These are phyloP conservation scores for Podospora anserina DNA, from an alignment of 495 filamentous ascomycete genomes.

Conservation along the genomic window DNA sequence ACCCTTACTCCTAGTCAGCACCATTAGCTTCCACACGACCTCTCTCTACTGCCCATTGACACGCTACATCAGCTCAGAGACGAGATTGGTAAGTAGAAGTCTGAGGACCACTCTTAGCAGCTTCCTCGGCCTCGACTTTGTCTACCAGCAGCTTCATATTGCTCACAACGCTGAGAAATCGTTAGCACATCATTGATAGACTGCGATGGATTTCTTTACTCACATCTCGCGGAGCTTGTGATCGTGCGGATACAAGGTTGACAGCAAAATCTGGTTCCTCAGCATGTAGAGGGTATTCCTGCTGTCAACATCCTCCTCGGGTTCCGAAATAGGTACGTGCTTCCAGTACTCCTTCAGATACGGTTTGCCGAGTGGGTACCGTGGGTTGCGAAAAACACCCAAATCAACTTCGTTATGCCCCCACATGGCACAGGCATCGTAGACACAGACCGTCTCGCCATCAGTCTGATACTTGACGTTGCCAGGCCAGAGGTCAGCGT, in stretches of 20 bases:
- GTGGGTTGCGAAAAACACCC: conserved; percentile 32
- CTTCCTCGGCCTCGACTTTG: conserved; percentile 15
- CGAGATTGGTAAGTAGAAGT: background rate
- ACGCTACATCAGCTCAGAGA: background rate
- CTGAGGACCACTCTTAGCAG: background rate
- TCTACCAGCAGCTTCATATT: conserved; percentile 20
- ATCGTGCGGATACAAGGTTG: conserved; percentile 20
- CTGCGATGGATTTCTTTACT: background rate
- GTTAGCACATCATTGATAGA: background rate
- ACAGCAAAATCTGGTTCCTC: conserved; percentile 21
- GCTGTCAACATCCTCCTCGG: conserved; percentile 32
- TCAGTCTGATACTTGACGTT: conserved; percentile 40
- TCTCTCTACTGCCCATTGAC: background rate
- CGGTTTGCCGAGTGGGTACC: conserved; percentile 24
- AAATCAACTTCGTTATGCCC: conserved; percentile 52
- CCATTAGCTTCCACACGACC: background rate
- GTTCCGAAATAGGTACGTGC: conserved; percentile 26
- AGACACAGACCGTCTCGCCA: conserved; percentile 38
- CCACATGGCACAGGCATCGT: conserved; percentile 47
- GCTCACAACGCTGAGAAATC: conserved; percentile 14
- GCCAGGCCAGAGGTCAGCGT: conserved; percentile 47
- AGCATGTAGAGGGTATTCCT: conserved; percentile 32
- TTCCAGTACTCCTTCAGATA: conserved; percentile 29
- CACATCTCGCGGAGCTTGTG: conserved; percentile 23
- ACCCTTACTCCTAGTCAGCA: background rate